Evolutionary conservation across 345 rosid species (phyloP), one percentile per base, ranked within the genome.

Genomic region (Salix koriyanagi): DNA sequence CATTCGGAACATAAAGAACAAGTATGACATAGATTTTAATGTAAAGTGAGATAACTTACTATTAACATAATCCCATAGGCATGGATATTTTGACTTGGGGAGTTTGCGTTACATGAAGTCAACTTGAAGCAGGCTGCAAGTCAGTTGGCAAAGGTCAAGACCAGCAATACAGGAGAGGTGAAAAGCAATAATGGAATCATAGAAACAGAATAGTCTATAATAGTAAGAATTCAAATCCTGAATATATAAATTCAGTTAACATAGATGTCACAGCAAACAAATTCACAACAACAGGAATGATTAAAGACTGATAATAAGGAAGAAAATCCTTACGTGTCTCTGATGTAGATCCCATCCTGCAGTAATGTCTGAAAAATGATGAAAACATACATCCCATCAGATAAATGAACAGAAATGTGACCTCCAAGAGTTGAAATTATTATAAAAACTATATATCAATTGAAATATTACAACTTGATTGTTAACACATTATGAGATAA

Each of bases 51-150:
- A 62, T 26, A 75, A 87, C 98, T 92, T 88, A 92, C 98, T n/a
- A 91, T 86, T 79, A 92, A 87, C 85, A 94, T 77, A 77, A 89
- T 76, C 70, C 98, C 98, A 82, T 94, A 94, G 7, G 87, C 90
- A 80, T 86, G 96, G 66, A 92, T 90, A 77, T 92, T 89, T 85
- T 94, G 97, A 74, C 83, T 86, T 15, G 88, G 82, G 16, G 93
- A 84, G 64, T 87, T 89, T 54, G 91, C 85, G 73, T 86, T 78
- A 79, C 98, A 94, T 18, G 89, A 88, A 62, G 94, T 85, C 67
- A 94, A 88, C 82, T 92, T 89, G 85, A 90, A 90, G 84, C 98
- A 92, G 77, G 84, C 98, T 94, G 86, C 82, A 87, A 82, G 39
- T 7, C 54, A 7, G 70, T 54, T 23, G 56, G 34, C 62, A 74